Conservation (phyloP, 2,329 filamentous ascomycete species). For the Alternaria sp. region DNA sequence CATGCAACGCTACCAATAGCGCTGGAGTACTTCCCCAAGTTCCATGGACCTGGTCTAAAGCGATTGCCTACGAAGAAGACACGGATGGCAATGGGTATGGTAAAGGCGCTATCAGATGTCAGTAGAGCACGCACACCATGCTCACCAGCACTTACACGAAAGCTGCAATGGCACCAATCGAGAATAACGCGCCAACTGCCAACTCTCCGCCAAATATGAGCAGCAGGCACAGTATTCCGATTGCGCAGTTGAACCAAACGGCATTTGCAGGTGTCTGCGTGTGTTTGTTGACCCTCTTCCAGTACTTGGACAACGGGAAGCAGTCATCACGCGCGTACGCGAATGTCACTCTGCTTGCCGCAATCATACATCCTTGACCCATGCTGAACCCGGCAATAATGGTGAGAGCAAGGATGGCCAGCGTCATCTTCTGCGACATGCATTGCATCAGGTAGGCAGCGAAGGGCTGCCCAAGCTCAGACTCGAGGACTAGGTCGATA, state of each 20-base stretch:
- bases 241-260: conserved; percentile 68
- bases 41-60: conserved; percentile 72
- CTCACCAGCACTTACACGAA: conserved; percentile 57
- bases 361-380: conserved; percentile 76
- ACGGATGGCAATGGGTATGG: conserved; percentile 64
- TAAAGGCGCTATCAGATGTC: conserved; percentile 51
- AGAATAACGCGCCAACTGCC: conserved; percentile 72
- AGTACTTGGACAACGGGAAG: conserved; percentile 66
- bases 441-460: conserved; percentile 73
- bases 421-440: conserved; percentile 64
- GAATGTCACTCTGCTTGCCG: conserved; percentile 71
- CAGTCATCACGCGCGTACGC: conserved; percentile 76
- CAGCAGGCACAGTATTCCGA: conserved; percentile 66
- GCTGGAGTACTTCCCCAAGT: conserved; percentile 66
- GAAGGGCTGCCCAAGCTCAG: conserved; percentile 71
- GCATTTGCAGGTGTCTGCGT: conserved; percentile 74
- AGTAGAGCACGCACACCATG: not conserved
- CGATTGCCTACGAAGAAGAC: conserved; percentile 66
- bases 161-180: conserved; percentile 71
- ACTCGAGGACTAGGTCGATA: conserved; percentile 64
- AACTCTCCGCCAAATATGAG: conserved; percentile 69
- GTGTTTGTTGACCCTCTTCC: conserved; percentile 64
- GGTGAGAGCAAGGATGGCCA: conserved; percentile 69
- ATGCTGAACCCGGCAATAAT: conserved; percentile 74
- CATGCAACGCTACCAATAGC: conserved; percentile 64